phyloP scores from a whole-genome alignment of 2,329 filamentous ascomycete genomes.

The Penicillium sp. region DNA sequence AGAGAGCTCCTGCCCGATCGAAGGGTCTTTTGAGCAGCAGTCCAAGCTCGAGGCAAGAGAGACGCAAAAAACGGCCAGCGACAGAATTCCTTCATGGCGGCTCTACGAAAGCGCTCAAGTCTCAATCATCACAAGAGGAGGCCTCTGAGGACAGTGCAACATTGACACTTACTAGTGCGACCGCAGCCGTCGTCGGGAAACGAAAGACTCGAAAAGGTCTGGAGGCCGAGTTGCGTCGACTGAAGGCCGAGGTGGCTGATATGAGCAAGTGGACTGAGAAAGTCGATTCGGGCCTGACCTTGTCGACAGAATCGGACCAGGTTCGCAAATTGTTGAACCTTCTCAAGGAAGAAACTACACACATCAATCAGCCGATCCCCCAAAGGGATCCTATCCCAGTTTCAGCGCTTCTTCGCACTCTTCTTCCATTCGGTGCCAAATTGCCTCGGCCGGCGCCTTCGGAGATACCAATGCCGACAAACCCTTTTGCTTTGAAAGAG shows the following conservation, averaged over 20 bases:
- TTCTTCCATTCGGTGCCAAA: constrained; percentile 37
- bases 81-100: constrained; percentile 22
- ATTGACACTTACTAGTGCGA: constrained; percentile 7
- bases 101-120: constrained; percentile 25
- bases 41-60: constrained; percentile 29
- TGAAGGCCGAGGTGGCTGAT: constrained; percentile 55
- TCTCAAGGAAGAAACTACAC: constrained; percentile 25
- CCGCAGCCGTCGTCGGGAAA: constrained; percentile 39
- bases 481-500: constrained; percentile 55
- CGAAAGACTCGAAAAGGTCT: constrained; percentile 50
- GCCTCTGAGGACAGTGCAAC: constrained; percentile 3
- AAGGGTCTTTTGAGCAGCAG: constrained; percentile 33
- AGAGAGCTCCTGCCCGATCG: constrained; percentile 29
- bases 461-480: constrained; percentile 49
- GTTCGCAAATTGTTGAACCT: constrained; percentile 26
- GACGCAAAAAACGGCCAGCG: constrained; percentile 21
- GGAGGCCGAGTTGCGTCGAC: constrained; percentile 48
- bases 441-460: constrained; percentile 16
- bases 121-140: constrained; percentile 12
- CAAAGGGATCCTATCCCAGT: constrained; percentile 22
- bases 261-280: constrained; percentile 55
- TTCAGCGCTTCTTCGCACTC: constrained; percentile 34
- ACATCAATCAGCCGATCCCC: constrained; percentile 17
- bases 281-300: constrained; percentile 31
- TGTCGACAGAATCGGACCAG: constrained; percentile 31